Evolutionary conservation across 2,329 filamentous ascomycete genomes (phyloP), one percentile per base, ranked within the genome.

Genomic region (Verticillium nubilum): DNA sequence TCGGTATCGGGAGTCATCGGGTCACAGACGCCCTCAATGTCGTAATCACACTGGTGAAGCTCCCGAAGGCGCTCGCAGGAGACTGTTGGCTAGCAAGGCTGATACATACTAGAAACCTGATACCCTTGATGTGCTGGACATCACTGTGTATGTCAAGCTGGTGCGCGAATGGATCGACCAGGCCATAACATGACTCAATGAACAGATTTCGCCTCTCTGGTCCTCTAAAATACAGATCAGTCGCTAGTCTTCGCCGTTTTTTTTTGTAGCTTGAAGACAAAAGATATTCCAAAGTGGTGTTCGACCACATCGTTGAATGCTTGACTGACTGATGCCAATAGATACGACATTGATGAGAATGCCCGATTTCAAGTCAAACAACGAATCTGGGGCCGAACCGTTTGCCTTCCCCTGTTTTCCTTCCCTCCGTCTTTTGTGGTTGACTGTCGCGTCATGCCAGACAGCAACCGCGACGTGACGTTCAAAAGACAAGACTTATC

Each of bases 1-100:
- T 97, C 92, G 31, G 92, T 90, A 70, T 97, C 93, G 60, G 93
- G 91, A 26, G 97, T 83, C 92, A 97, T 97, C 58, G 91, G 76
- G 71, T 97, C 93, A 77, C 91, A 95, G 42, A 78, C 80, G 61
- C 93, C 92, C 10, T 92, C 92, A 76, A 97, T 93, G 23, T 97
- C 93, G 70, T 97, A 96, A 76, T 97, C 93, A 78, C 93, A 97
- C 75, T 97, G 93, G 78, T 96, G 96, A 75, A 96, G 97, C 76
- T 97, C 93, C 69, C 93, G 85, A 89, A 96, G 95, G 58, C 92
- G 86, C 55, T 93, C 93, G 72, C 55, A n/a, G 6, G 55, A 26
- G 23, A 57, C 88, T 17, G 27, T 23, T 19, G 55, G 55, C 37
- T 57, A 33, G 33, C 47, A 31, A 10, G 33, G 28, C 52, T 76